phyloP scores from a whole-genome alignment of 192 early-diverging fungal genomes.

The Backusella luteola region DNA sequence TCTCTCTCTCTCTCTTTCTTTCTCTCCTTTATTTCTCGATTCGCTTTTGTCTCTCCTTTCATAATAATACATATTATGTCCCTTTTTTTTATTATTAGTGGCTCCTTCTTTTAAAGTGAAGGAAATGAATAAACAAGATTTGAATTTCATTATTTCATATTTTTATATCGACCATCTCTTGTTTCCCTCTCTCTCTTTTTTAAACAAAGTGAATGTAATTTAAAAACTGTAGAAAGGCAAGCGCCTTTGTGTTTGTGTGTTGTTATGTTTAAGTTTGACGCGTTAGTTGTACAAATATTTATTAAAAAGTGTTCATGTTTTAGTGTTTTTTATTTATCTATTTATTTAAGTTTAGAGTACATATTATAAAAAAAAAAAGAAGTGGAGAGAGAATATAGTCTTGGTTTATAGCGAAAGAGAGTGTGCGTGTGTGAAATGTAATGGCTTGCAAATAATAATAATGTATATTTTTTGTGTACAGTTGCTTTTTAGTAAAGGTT shows the following conservation, averaged over 20 bases:
- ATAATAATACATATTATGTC: neutral
- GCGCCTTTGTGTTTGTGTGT: too few species aligned
- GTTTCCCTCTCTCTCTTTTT: too few species aligned
- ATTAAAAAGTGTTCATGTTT: neutral
- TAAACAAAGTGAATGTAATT: too few species aligned
- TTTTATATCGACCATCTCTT: too few species aligned
- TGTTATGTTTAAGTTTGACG: neutral
- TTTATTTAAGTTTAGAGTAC: neutral
- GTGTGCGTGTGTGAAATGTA: neutral
- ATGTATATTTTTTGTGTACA: neutral
- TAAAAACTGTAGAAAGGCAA: too few species aligned
- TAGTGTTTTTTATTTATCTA: neutral
- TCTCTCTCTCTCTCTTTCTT: too few species aligned
- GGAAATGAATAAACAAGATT: too few species aligned
- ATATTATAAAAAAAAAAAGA: neutral
- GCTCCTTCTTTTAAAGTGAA: neutral
- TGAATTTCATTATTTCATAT: too few species aligned
- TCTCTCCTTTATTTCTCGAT: too few species aligned
- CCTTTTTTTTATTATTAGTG: neutral
- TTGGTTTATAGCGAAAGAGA: neutral
- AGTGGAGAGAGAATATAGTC: neutral
- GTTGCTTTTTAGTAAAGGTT: neutral
- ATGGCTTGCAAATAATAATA: neutral
- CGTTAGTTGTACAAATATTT: neutral
- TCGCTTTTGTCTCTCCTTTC: neutral